Conservation (phyloP, 2,329 filamentous ascomycete genomes). For the Zymoseptoria pseudotritici region DNA sequence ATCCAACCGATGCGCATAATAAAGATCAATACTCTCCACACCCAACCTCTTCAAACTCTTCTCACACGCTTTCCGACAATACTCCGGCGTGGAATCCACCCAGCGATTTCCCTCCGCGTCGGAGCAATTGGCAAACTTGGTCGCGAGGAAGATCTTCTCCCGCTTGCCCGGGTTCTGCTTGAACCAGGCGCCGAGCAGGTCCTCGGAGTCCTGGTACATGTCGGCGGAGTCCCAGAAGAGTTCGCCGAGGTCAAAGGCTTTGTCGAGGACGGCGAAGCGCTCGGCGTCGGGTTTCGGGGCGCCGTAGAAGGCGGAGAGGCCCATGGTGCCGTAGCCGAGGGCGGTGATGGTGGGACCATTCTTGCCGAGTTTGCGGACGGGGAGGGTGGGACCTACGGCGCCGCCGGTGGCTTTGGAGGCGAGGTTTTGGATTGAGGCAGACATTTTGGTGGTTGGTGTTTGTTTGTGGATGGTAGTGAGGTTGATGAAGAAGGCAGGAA, state of each 20-base stretch:
- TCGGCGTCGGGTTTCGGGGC: slow-evolving; percentile 43
- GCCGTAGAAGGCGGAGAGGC: slow-evolving; percentile 42
- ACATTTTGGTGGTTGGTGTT: neutral
- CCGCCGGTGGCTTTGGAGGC: slow-evolving; percentile 18
- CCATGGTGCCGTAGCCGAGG: slow-evolving; percentile 51
- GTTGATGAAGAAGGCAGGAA: too few relatives aligned
- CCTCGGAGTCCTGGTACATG: slow-evolving; percentile 37
- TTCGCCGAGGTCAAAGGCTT: slow-evolving; percentile 44
- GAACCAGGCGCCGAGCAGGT: slow-evolving; percentile 38
- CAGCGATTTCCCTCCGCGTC: slow-evolving; percentile 33
- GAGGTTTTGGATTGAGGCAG: slow-evolving; percentile 12
- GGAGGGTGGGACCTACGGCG: slow-evolving; percentile 27
- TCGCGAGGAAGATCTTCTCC: slow-evolving; percentile 44
- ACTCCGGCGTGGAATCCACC: slow-evolving; percentile 37
- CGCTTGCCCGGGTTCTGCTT: slow-evolving; percentile 40
- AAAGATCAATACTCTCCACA: slow-evolving; percentile 34
- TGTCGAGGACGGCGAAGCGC: slow-evolving; percentile 46
- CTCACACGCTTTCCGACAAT: slow-evolving; percentile 33
- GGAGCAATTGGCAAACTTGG: slow-evolving; percentile 44
- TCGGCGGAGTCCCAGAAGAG: slow-evolving; percentile 45
- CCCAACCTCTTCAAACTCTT: slow-evolving; percentile 36
- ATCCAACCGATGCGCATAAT: slow-evolving; percentile 36
- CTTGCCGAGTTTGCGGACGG: slow-evolving; percentile 44
- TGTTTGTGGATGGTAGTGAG: too few relatives aligned
- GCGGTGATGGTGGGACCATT: slow-evolving; percentile 45